phyloP scores from a whole-genome alignment of 148 eudicot genomes.

The Rhododendron vialii region DNA sequence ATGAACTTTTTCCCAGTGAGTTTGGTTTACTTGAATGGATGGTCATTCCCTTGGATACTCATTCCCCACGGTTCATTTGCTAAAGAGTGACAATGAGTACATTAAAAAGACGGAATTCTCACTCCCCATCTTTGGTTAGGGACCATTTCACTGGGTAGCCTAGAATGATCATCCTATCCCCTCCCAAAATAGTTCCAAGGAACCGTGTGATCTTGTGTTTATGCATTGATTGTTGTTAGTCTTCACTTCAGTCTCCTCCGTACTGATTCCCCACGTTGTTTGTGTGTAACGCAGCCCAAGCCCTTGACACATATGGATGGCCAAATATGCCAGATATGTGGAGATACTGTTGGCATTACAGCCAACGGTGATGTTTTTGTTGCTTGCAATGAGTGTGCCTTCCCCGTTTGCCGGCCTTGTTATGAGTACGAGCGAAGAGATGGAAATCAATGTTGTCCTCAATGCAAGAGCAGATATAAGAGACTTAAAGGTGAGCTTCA shows the following conservation, averaged over 20 bases:
- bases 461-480: constrained; percentile 89
- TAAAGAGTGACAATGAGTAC: neutral
- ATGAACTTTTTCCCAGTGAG: neutral
- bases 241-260: neutral
- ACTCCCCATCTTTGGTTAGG: neutral
- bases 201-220: neutral
- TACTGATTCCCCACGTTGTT: neutral
- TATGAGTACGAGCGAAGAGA: constrained; percentile 80
- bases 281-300: constrained; percentile 46
- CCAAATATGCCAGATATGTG: constrained; percentile 74
- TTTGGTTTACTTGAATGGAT: neutral
- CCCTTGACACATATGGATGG: constrained; percentile 55
- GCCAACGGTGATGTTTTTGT: constrained; percentile 55
- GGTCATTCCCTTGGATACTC: neutral
- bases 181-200: neutral
- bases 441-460: constrained; percentile 77
- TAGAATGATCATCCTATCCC: neutral
- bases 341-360: constrained; percentile 56
- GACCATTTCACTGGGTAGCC: neutral
- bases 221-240: constrained; percentile 9
- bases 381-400: constrained; percentile 80
- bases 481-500: constrained; percentile 67
- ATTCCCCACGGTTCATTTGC: neutral
- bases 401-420: constrained; percentile 73
- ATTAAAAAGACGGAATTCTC: neutral